Evolutionary conservation across 1,284 basidiomycete genomes (phyloP).

Genomic region (Porodaedalea pini): DNA sequence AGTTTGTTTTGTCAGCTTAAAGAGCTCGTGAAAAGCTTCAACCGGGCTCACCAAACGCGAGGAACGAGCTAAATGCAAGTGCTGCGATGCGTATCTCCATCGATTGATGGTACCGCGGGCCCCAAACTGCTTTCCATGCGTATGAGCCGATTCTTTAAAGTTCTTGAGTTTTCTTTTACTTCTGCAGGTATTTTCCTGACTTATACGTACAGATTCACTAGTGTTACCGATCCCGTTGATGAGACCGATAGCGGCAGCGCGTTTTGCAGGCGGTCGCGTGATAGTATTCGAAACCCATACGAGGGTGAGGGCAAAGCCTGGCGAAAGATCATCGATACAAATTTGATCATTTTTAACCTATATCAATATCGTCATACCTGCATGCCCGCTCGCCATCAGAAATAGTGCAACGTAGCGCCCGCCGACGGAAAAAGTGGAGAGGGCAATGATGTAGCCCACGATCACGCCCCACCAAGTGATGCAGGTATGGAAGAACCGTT

Average conservation of each 20-base stretch:
- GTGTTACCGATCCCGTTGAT: constrained; percentile 41
- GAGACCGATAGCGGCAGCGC: constrained; percentile 44
- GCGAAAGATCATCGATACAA: not conserved
- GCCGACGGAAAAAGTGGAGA: constrained; percentile 50
- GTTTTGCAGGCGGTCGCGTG: constrained; percentile 60
- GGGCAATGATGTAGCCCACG: constrained; percentile 58
- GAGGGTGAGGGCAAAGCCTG: constrained; percentile 47
- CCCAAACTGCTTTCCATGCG: constrained; percentile 38
- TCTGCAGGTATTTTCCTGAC: too few relatives aligned
- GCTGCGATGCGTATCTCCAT: constrained; percentile 37
- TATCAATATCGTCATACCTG: not conserved
- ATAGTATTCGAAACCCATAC: constrained; percentile 64
- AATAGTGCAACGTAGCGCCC: constrained; percentile 65
- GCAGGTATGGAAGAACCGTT: constrained; percentile 66
- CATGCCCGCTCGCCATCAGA: constrained; percentile 46
- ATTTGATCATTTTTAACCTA: too few relatives aligned
- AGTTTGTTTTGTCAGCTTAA: too few relatives aligned
- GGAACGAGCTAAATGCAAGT: constrained; percentile 28
- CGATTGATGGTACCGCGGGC: constrained; percentile 37
- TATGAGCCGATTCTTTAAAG: constrained; percentile 36
- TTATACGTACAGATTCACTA: constrained; percentile 30
- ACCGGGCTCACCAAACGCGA: constrained; percentile 33
- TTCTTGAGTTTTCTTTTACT: too few relatives aligned
- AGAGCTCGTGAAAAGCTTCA: too few relatives aligned
- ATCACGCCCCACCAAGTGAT: constrained; percentile 60